phyloP scores from a whole-genome alignment of 139 green algal genomes.

The Tetratostichococcus sp. region DNA sequence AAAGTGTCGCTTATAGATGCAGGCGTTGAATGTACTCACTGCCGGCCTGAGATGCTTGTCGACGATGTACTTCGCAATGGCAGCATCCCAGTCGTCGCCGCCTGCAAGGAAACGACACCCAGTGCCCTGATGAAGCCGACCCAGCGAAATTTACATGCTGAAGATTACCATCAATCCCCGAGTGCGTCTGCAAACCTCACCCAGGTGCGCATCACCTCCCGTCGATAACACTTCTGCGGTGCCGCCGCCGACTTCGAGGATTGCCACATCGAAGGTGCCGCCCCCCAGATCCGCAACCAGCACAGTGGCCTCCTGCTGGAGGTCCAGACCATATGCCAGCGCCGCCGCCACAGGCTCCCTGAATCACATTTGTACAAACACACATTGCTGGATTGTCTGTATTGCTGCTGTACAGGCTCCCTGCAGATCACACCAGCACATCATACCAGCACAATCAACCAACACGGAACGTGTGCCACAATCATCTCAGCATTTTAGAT shows the following conservation, averaged over 20 bases:
- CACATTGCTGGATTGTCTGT: too few species aligned
- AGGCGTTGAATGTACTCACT: neutral
- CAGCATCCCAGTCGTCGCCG: slow-evolving; percentile 81
- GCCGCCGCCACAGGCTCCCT: slow-evolving; percentile 83
- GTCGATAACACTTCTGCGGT: slow-evolving; percentile 84
- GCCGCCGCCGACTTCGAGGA: slow-evolving; percentile 82
- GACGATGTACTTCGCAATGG: slow-evolving; percentile 61
- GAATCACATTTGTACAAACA: too few species aligned
- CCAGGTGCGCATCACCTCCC: slow-evolving; percentile 76
- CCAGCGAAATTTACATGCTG: too few species aligned
- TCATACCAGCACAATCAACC: too few species aligned
- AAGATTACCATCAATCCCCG: too few species aligned
- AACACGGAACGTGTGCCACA: too few species aligned
- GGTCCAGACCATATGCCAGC: slow-evolving; percentile 81
- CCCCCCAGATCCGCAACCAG: slow-evolving; percentile 90
- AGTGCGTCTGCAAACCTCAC: too few species aligned
- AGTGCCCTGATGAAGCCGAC: too few species aligned
- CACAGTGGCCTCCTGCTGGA: slow-evolving; percentile 73
- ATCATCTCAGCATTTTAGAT: too few species aligned
- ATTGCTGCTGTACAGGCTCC: too few species aligned
- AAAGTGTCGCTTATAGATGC: too few species aligned
- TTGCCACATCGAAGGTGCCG: slow-evolving; percentile 81
- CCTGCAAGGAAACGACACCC: slow-evolving; percentile 21
- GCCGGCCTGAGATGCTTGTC: slow-evolving; percentile 45
- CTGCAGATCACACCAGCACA: too few species aligned